These are phyloP conservation scores for Goffeauzyma gilvescens DNA, from an alignment of 768 basidiomycete species.

Conservation along the genomic window DNA sequence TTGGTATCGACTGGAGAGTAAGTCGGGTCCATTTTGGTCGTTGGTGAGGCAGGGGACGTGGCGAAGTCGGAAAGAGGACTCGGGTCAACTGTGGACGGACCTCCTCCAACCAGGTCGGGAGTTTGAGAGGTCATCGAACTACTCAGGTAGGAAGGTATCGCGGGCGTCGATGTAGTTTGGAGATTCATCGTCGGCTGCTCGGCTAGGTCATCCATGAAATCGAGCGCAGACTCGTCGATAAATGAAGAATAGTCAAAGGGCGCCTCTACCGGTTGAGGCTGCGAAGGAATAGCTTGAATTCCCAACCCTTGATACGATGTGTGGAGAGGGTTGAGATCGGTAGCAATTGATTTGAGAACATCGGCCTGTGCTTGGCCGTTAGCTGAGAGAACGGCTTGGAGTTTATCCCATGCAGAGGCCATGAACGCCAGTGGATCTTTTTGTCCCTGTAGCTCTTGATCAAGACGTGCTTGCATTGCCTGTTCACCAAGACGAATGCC, in stretches of 20 bases:
- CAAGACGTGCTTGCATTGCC: not conserved
- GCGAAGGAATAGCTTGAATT: not conserved
- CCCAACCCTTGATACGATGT: not conserved
- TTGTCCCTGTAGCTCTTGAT: not conserved
- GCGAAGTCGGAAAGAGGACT: not conserved
- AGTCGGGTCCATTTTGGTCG: not conserved
- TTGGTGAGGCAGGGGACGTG: not conserved
- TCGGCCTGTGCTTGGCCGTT: not conserved
- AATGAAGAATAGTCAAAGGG: conserved; percentile 9
- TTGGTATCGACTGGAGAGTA: not conserved
- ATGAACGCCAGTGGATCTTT: not conserved
- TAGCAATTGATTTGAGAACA: not conserved
- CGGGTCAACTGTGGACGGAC: not conserved
- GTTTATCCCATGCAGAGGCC: not conserved
- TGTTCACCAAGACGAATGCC: not conserved
- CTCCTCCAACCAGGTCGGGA: not conserved
- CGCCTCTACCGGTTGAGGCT: not conserved
- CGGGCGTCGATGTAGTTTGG: not conserved
- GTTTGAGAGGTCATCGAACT: not conserved
- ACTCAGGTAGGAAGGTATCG: no score
- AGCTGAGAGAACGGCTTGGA: not conserved
- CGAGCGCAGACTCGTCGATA: conserved; percentile 5
- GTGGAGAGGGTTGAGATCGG: not conserved
- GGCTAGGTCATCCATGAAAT: not conserved
- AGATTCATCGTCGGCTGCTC: not conserved